These are phyloP conservation scores for Rhynchosporium graminicola DNA, from an alignment of 2,329 filamentous ascomycete genomes.

Conservation along the genomic window DNA sequence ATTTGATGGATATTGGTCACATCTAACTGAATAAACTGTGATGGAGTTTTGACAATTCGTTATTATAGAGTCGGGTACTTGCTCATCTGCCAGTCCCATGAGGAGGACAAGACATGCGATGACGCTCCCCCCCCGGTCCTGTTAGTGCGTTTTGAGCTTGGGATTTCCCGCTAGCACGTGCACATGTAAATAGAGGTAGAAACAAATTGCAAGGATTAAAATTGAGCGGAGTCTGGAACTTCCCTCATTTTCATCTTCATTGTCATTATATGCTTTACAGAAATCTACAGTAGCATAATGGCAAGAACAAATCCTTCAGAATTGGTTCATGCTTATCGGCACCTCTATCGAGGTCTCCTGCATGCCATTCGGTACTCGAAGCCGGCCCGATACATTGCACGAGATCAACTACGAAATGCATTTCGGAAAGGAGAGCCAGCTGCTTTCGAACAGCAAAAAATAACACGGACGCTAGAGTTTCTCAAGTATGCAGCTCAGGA, in stretches of 20 bases:
- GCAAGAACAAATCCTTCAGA: slow-evolving; percentile 26
- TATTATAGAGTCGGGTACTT: not conserved
- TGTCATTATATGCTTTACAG: no score
- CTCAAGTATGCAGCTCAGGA: slow-evolving; percentile 63
- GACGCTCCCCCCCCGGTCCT: slow-evolving; percentile 21
- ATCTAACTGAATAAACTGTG: slow-evolving; percentile 19
- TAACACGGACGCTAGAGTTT: slow-evolving; percentile 70
- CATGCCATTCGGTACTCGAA: slow-evolving; percentile 71
- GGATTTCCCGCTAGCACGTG: slow-evolving; percentile 13
- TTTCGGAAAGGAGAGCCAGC: slow-evolving; percentile 54
- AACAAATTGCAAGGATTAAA: slow-evolving; percentile 1
- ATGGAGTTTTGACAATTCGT: not conserved
- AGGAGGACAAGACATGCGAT: slow-evolving; percentile 13
- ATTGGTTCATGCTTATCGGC: slow-evolving; percentile 66
- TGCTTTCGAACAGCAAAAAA: slow-evolving; percentile 51
- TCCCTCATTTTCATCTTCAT: no score
- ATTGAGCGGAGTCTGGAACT: not conserved
- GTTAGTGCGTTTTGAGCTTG: slow-evolving; percentile 1
- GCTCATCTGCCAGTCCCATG: slow-evolving; percentile 1
- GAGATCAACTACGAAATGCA: slow-evolving; percentile 58
- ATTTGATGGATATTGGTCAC: slow-evolving; percentile 45
- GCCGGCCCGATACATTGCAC: slow-evolving; percentile 64
- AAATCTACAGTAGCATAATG: slow-evolving; percentile 21
- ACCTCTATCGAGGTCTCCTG: slow-evolving; percentile 66
- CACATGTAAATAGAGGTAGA: no score